Base-by-base conservation (phyloP, 2,329 filamentous ascomycete genomes). In the Fusarium sp. region DNA sequence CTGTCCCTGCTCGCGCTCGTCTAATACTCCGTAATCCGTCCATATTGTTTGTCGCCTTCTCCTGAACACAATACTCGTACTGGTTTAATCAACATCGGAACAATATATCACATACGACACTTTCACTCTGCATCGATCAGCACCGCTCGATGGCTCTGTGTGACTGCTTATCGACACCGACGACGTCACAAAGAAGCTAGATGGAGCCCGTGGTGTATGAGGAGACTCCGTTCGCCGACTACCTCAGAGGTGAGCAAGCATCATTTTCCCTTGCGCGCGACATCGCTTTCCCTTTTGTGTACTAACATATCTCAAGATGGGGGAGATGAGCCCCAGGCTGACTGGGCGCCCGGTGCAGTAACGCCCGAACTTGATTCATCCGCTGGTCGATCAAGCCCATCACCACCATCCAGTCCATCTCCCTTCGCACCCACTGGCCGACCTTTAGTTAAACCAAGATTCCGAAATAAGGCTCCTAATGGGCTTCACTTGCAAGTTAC, bases 131-230 rank as follows among this genome's bases (percentile, higher is more conserved):
- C 55, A 54, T 61, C 64, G 56, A 69, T 62, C 56, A 56, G 55
- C 55, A 68, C 63, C 73, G 55, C 75, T 78, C 78, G 70, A 81
- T 80, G 79, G 79, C 80, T 78, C 69, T 78, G 73, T 70, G 75
- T 75, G 73, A 76, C 69, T 70, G 55, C 71, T 63, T 70, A 73
- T 75, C 76, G 63, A 71, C 72, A 70, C 71, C 74, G 57, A 79
- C 73, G 70, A 78, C 77, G 70, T 75, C 73, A 79, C 77, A 75
- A 59, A 77, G 58, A 75, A 77, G 73, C 76, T 77, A 80, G 74
- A 82, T 98, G 95, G 95, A 98, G 89, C 91, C 93, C 80, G 88
- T 98, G 79, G 90, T 98, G 78, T 93, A 93, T 84, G 90, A 96
- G 85, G 91, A 95, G 85, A 93, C 94, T 81, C 95, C 95, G 78